phyloP scores from a whole-genome alignment of 73 alveolate species.

The Symbiodinium pilosum region DNA sequence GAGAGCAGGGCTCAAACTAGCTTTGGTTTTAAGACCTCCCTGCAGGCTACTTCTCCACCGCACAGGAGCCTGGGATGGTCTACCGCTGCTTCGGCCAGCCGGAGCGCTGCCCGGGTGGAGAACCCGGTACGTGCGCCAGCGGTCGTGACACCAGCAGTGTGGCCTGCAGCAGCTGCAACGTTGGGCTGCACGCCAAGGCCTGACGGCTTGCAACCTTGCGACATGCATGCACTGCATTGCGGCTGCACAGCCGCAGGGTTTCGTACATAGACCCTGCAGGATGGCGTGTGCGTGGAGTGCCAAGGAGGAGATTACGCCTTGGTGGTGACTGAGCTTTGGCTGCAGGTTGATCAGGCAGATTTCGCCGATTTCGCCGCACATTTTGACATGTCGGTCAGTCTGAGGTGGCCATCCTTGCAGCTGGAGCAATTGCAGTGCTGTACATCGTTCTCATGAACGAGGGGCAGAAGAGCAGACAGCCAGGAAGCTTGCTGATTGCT shows the following conservation, averaged over 20 bases:
- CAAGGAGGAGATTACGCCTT: constrained; percentile 39
- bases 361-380: not conserved
- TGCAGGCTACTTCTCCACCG: constrained; percentile 45
- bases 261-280: not conserved
- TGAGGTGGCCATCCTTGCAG: not conserved
- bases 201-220: too few relatives aligned
- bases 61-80: constrained; percentile 52
- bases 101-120: constrained; percentile 73
- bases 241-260: too few relatives aligned
- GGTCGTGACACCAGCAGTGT: constrained; percentile 34
- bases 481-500: constrained; percentile 55
- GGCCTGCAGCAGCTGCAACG: constrained; percentile 20
- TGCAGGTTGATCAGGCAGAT: not conserved
- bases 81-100: constrained; percentile 42
- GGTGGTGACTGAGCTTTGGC: not conserved
- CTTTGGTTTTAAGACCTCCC: not conserved
- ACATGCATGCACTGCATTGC: too few relatives aligned
- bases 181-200: constrained; percentile 33
- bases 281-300: constrained; percentile 45
- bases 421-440: not conserved
- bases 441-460: constrained; percentile 37
- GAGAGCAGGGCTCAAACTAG: too few relatives aligned
- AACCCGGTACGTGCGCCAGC: constrained; percentile 34
- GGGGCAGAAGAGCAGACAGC: constrained; percentile 73
- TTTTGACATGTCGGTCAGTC: too few relatives aligned